phyloP scores from a whole-genome alignment of 257 asterid genomes.

The Avicennia marina region DNA sequence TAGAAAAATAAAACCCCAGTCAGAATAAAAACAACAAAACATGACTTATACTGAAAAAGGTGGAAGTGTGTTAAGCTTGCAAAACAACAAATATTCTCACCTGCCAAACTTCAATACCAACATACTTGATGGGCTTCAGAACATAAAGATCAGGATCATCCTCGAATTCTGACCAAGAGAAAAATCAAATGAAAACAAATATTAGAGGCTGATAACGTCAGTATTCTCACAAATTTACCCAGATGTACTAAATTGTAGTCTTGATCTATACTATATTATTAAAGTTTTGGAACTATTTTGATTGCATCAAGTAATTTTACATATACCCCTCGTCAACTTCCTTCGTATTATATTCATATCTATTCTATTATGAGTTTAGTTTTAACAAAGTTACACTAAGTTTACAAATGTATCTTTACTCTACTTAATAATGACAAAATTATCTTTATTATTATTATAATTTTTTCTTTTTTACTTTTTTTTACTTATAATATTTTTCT shows the following conservation, averaged over 20 bases:
- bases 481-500: too few species aligned
- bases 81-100: slow-evolving; percentile 23
- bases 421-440: too few species aligned
- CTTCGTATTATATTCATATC: too few species aligned
- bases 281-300: too few species aligned
- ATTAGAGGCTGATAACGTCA: neutral
- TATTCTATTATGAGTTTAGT: too few species aligned
- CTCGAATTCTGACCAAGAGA: slow-evolving; percentile 54
- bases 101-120: slow-evolving; percentile 96
- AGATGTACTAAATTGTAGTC: slow-evolving; percentile 5
- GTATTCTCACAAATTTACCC: neutral
- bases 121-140: slow-evolving; percentile 72
- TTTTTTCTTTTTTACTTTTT: too few species aligned
- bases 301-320: too few species aligned
- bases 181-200: neutral
- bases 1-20: slow-evolving; percentile 14
- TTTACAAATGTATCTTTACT: too few species aligned
- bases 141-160: slow-evolving; percentile 92
- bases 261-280: too few species aligned
- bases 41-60: neutral
- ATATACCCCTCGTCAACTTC: too few species aligned
- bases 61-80: neutral
- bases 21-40: neutral
- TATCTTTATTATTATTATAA: too few species aligned
- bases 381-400: too few species aligned